A percentile compares a stretch with the other conserved stretches of the same genome.
These are phyloP conservation scores for Aspergillus ellipticus DNA, from an alignment of 495 filamentous ascomycete genomes.

Conservation along the genomic window DNA sequence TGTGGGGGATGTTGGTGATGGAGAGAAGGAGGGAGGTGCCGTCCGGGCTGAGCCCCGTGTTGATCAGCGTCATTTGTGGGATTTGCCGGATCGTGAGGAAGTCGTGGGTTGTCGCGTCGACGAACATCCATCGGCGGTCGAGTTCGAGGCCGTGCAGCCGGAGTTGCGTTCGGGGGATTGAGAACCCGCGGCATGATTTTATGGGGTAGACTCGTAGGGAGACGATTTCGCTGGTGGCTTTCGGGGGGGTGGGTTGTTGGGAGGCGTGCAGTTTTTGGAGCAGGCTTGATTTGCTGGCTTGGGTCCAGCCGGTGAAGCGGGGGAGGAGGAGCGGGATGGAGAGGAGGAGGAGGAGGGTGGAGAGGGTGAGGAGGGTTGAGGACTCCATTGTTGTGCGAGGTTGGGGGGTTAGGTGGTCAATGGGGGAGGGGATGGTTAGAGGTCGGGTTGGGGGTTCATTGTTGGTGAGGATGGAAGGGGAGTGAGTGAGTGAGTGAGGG, in stretches of 20 bases:
- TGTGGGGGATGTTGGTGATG: constrained; percentile 15
- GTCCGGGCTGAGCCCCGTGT: constrained; percentile 29
- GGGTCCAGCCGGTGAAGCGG: not conserved
- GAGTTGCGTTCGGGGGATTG: constrained; percentile 61
- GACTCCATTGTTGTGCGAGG: not conserved
- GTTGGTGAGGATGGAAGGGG: not conserved
- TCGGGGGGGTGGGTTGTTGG: constrained; percentile 4
- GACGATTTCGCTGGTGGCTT: constrained; percentile 30
- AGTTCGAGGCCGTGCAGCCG: constrained; percentile 71
- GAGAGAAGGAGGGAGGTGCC: constrained; percentile 22
- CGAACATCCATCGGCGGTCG: constrained; percentile 61
- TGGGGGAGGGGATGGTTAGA: not conserved
- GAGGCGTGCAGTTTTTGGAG: not conserved
- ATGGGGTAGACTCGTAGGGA: constrained; percentile 78
- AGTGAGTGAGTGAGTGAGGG: not conserved
- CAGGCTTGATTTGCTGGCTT: not conserved
- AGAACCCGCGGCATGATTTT: constrained; percentile 81
- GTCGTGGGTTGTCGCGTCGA: constrained; percentile 32
- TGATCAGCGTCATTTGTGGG: constrained; percentile 41
- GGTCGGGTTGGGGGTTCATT: too few species aligned
- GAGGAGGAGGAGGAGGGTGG: not conserved
- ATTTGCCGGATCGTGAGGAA: constrained; percentile 46
- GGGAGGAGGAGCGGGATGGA: not conserved
- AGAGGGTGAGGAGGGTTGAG: constrained; percentile 2
- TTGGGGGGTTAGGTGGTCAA: too few species aligned